Evolutionary conservation across 2,329 filamentous ascomycete genomes (phyloP), one percentile per base, ranked within the genome.

Genomic region (Colletotrichum aenigma): DNA sequence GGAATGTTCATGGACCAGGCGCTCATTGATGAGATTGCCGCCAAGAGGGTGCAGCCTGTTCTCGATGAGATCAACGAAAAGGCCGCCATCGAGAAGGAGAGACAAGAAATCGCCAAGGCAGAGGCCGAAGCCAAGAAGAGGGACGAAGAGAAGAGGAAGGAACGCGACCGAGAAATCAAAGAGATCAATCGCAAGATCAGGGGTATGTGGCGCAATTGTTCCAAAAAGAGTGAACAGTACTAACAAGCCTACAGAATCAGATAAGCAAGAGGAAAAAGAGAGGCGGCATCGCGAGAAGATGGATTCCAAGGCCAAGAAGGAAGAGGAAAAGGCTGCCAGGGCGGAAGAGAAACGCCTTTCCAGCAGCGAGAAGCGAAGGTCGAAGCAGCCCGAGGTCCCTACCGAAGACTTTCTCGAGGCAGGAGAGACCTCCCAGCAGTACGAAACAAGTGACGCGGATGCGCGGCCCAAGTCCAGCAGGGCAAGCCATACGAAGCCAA

Each of bases 31-130:
- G 92, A 91, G 7, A 94, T 98, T 78, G 96, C 96, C 4, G 90
- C 92, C 15, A 91, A 90, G 61, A 92, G 93, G 78, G 90, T 98
- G 18, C 94, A 96, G 82, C 96, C 96, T 6, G 92, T 97, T 0
- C 84, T 98, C 7, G 93, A 98, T 78, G 94, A 97, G 78, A 97
- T 98, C 77, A 93, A 93, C 69, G 93, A 94, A 67, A 94, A 93
- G 81, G 94, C 94, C 0, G 94, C 96, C 81, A 89, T 89, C 76
- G 93, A 95, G 81, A 89, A 91, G 52, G 94, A 93, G 65, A 89
- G 93, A 75, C 89, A 94, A 76, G 88, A 92, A 62, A 91, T 93
- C 78, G 84, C 91, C 13, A 89, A 90, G 56, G 82, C 92, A 21
- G 93, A 95, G 75, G 88, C 92, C 76, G 92, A 95, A 74, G 88